These are phyloP conservation scores for Mortierella sp. DNA, from an alignment of 371 early-diverging fungal genomes.

Conservation along the genomic window DNA sequence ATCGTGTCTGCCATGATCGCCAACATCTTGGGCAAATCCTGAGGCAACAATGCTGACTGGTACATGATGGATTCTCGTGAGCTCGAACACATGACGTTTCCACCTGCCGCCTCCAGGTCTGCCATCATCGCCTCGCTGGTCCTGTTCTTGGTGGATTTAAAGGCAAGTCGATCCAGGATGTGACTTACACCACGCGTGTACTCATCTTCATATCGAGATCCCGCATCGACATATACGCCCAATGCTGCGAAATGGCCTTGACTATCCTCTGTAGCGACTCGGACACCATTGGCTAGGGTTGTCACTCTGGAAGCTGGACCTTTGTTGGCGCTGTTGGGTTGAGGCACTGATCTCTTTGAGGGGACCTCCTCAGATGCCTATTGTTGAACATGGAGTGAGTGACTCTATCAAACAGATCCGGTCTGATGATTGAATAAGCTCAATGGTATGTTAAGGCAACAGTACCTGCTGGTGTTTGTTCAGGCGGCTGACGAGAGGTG, in stretches of 20 bases:
- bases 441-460: not conserved
- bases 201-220: constrained; percentile 86
- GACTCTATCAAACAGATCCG: not conserved
- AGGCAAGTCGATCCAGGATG: constrained; percentile 90
- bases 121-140: constrained; percentile 77
- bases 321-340: constrained; percentile 8
- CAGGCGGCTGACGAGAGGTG: constrained; percentile 47
- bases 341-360: constrained; percentile 15
- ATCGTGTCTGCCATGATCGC: constrained; percentile 84
- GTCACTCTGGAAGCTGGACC: constrained; percentile 63
- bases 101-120: constrained; percentile 87
- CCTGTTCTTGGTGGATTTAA: constrained; percentile 84
- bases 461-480: constrained; percentile 53
- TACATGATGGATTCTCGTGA: constrained; percentile 96
- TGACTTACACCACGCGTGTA: constrained; percentile 82
- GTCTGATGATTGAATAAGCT: no score
- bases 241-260: constrained; percentile 91
- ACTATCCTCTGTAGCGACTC: constrained; percentile 81
- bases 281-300: constrained; percentile 87
- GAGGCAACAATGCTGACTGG: constrained; percentile 89
- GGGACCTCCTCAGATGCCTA: constrained; percentile 21
- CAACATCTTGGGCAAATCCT: constrained; percentile 79
- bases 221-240: constrained; percentile 92
- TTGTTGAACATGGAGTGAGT: not conserved
- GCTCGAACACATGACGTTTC: constrained; percentile 89